Evolutionary conservation across 2,329 filamentous ascomycete genomes (phyloP), one percentile per base, ranked within the genome.

Genomic region (Colletotrichum sp.): DNA sequence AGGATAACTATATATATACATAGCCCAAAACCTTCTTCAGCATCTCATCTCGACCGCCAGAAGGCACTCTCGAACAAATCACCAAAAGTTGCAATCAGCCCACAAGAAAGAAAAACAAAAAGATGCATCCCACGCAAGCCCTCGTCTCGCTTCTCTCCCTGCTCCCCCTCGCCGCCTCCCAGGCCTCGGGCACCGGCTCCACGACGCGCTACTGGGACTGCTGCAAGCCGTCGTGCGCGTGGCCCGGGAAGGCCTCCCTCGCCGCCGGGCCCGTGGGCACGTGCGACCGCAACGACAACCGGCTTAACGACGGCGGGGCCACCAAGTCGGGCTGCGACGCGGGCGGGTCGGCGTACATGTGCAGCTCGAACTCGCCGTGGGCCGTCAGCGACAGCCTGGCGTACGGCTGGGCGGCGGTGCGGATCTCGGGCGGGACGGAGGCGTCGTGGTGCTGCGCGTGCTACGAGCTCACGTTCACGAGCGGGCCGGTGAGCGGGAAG

Each of bases 381-480:
- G 87, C 86, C 5, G 83, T 90, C 78, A 89, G 85, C 82, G 86
- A 88, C 73, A 85, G 83, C 10, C 77, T 90, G 21, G 85, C 89
- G 21, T 91, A 91, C 80, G 90, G 90, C 55, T 91, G 88, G 80
- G 89, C 89, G 4, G 89, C 89, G 65, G 88, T 88, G 62, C 87
- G 84, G 79, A 86, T 90, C 77, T 78, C 79, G 8, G 86, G 86
- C 68, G 82, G 84, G 74, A 86, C 81, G 67, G 88, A 90, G 80
- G 82, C 81, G 49, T 80, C 79, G 26, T 89, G 87, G 85, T 90
- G 89, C 82, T 90, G 89, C 79, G 88, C 82, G 24, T 92, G 91
- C 84, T 92, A 92, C 81, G 88, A 92, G 83, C 84, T 93, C 71
- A 91, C 90, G 15, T 92, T 93, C 80, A 92, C 90, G 13, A 88